Base-by-base conservation (phyloP, 2,329 filamentous ascomycete genomes). In the Penicillium sp. region DNA sequence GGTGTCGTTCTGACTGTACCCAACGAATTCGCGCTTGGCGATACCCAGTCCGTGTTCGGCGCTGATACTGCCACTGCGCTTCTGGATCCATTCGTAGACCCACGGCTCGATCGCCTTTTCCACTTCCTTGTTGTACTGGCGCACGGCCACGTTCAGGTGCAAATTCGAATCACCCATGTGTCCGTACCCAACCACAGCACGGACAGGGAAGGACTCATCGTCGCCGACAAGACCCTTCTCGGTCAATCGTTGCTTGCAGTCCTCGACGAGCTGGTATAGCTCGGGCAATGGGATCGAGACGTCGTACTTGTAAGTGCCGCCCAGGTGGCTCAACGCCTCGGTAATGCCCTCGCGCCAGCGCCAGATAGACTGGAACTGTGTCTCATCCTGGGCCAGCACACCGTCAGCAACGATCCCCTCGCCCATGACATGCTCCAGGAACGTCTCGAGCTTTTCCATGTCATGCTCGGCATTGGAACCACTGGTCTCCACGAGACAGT, bases 91-190 rank as follows among this genome's bases (percentile, higher is more conserved):
- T 73, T 98, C 90, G 66, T 96, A 98, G 25, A 98, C 88, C 73
- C 86, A 98, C 0, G 94, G 93, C 74, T 98, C 93, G 35, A 98
- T 78, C 26, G 81, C 76, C 69, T 87, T 81, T 73, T 98, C 93
- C 26, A 98, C 88, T 48, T 81, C 77, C 71, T 90, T 87, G 69
- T 93, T 88, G 70, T 93, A 97, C 52, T 84, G 75, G 52, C 90
- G 76, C 13, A 88, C 86, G 1, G 87, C 80, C 32, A 98, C 81
- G 70, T 98, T 98, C 57, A 98, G 77, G 71, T 98, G 94, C 56
- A 98, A 72, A 71, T 98, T 98, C 3, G 86, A 83, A 70, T 98
- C 93, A 35, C 93, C 94, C 90, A 98, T 97, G 69, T 98, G 93
- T 32, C 93, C 93, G 65, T 96, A 98, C 18, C 93, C 93, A 18